These are phyloP conservation scores for Nicotiana sylvestris DNA, from an alignment of 257 asterid genomes.

Conservation along the genomic window DNA sequence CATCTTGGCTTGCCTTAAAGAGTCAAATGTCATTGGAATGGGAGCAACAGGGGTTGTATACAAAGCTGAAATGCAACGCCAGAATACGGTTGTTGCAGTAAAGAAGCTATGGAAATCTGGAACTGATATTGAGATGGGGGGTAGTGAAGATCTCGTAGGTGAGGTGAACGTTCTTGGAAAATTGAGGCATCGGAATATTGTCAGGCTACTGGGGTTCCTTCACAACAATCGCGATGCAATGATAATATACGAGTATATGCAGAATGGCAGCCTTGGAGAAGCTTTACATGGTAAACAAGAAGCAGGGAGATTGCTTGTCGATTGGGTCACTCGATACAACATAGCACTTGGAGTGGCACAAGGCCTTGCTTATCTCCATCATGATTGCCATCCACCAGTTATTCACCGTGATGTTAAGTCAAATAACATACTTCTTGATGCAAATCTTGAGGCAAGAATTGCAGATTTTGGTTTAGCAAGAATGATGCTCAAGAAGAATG, in stretches of 20 bases:
- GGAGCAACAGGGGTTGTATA: constrained; percentile 76
- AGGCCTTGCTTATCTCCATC: constrained; percentile 63
- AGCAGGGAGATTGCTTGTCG: constrained; percentile 49
- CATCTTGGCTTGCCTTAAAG: constrained; percentile 60
- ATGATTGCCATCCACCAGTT: constrained; percentile 57
- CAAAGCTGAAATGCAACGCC: constrained; percentile 55
- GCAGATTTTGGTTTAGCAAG: constrained; percentile 68
- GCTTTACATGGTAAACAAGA: constrained; percentile 56
- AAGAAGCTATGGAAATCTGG: constrained; percentile 69
- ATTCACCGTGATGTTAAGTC: constrained; percentile 65
- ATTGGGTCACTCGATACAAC: constrained; percentile 63
- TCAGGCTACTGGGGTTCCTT: constrained; percentile 56
- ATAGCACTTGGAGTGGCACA: constrained; percentile 64
- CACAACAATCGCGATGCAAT: constrained; percentile 57
- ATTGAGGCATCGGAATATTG: constrained; percentile 60
- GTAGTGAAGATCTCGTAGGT: constrained; percentile 51
- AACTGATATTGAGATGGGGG: constrained; percentile 50
- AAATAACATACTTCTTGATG: constrained; percentile 55
- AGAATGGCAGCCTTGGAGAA: constrained; percentile 63
- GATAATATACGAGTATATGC: constrained; percentile 60
- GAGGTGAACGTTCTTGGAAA: constrained; percentile 66
- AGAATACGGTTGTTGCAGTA: constrained; percentile 54
- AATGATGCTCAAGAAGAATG: constrained; percentile 49
- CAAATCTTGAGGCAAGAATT: constrained; percentile 58
- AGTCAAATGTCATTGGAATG: constrained; percentile 68